Evolutionary conservation across 2,329 filamentous ascomycete genomes (phyloP), one percentile per base, ranked within the genome.

Genomic region (Fusarium napiforme): DNA sequence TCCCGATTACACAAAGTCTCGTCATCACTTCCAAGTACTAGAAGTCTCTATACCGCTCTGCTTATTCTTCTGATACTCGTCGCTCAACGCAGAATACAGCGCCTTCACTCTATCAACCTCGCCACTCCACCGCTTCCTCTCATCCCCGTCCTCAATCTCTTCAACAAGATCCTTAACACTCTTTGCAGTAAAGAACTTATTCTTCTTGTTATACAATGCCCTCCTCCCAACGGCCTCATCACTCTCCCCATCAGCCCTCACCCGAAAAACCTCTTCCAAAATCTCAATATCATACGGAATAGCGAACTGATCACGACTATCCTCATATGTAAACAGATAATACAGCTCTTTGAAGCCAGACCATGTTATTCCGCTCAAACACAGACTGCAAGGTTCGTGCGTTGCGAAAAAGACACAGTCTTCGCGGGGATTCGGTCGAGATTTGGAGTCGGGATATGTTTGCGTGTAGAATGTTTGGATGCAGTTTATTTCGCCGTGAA

Each of bases 401-500:
- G 88, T 89, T 9, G 87, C 86, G 66, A 90, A 84, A 81, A 90
- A 90, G 76, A 90, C 75, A 80, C 87, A 89, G 74, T 87, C 86
- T 14, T 80, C 78, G 9, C 74, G 69, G 4, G 84, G 81, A 42
- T 78, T 78, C 0, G 85, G 84, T 2, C 85, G 82, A 16, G 80
- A 74, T 40, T 78, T 66, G 7, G 84, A 75, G 52, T 79, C 70
- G 18, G 82, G 77, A 67, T 81, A 80, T 26, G 76, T 75, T 2
- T 77, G 77, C 0, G 83, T 82, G 79, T 88, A 90, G 81, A 90
- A 90, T 37, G 85, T 80, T 74, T 89, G 87, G 79, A 90, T 89
- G 82, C 88, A 90, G 78, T 89, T 88, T 78, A 90, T 88, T 73
- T 90, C 88, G 68, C 88, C 88, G 78, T 90, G 88, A 14, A 90